These are phyloP conservation scores for Gnaphalium uliginosum DNA, from an alignment of 129 eudicot species.

Conservation along the genomic window DNA sequence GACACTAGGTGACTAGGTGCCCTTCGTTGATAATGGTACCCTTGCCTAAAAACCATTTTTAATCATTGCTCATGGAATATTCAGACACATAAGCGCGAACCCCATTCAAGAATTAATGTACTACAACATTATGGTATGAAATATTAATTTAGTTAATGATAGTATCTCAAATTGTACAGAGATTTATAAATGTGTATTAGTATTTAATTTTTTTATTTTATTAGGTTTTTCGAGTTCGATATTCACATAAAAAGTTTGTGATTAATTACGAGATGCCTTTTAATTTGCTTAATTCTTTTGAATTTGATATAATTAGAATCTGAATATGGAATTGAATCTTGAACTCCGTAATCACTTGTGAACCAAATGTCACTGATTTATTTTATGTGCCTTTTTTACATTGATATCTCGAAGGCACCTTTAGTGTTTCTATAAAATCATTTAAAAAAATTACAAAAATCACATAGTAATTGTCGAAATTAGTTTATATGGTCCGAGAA, in stretches of 20 bases:
- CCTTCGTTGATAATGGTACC: slow-evolving; percentile 16
- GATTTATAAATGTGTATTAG: no score
- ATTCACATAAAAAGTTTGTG: no score
- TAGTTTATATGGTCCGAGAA: no score
- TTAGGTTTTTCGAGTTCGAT: not conserved
- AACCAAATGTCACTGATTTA: not conserved
- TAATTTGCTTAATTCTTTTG: no score
- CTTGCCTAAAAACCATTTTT: not conserved
- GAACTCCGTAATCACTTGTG: not conserved
- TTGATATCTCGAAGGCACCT: no score
- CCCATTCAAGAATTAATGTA: not conserved
- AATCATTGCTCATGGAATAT: slow-evolving; percentile 14
- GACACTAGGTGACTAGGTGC: not conserved
- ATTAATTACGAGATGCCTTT: no score
- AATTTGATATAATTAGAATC: no score
- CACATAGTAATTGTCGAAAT: no score
- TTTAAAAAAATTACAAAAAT: no score
- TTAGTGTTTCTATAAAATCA: no score
- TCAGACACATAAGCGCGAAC: slow-evolving; percentile 4
- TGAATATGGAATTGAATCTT: not conserved
- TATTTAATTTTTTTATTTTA: not conserved
- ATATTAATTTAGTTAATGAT: not conserved
- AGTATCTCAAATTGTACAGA: no score
- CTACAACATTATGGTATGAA: slow-evolving; percentile 13
- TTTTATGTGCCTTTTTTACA: not conserved